phyloP scores from a whole-genome alignment of 441 rosid genomes.

The Cnidoscolus chayamansa region DNA sequence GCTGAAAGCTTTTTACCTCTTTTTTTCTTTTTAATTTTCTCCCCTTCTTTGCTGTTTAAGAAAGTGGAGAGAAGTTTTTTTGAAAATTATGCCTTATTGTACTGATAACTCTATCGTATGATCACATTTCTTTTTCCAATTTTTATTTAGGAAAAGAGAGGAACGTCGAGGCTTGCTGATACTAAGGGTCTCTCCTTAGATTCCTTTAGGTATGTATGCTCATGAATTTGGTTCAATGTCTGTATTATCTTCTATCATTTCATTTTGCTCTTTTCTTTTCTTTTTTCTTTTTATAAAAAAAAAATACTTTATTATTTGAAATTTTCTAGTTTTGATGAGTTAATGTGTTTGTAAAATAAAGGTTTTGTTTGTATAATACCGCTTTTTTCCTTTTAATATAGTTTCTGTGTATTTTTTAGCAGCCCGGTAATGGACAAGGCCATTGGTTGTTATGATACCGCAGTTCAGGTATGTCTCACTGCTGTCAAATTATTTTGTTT shows the following conservation, averaged over 20 bases:
- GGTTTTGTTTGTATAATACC: not conserved
- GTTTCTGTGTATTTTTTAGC: constrained; percentile 26
- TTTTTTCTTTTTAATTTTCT: not conserved
- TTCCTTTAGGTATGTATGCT: constrained; percentile 41
- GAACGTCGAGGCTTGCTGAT: constrained; percentile 56
- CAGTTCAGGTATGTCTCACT: constrained; percentile 59
- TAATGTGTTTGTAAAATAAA: not conserved
- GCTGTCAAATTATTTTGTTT: not conserved
- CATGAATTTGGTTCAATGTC: not conserved
- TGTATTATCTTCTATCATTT: not conserved
- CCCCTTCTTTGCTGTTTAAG: not conserved
- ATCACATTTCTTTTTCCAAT: not conserved
- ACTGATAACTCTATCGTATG: not conserved
- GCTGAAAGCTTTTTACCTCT: too few relatives aligned
- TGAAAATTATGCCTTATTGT: too few relatives aligned
- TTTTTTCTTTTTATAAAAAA: not conserved
- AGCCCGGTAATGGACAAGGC: constrained; percentile 52
- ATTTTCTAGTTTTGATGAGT: not conserved
- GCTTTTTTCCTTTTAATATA: not conserved
- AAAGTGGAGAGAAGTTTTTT: too few relatives aligned
- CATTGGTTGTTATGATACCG: constrained; percentile 74
- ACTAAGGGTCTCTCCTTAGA: constrained; percentile 35
- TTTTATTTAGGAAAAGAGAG: constrained; percentile 51
- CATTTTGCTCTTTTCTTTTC: not conserved
- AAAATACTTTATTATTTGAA: not conserved